Base-by-base conservation (phyloP, 176 grass and related monocot species). In the Bromus sterilis region DNA sequence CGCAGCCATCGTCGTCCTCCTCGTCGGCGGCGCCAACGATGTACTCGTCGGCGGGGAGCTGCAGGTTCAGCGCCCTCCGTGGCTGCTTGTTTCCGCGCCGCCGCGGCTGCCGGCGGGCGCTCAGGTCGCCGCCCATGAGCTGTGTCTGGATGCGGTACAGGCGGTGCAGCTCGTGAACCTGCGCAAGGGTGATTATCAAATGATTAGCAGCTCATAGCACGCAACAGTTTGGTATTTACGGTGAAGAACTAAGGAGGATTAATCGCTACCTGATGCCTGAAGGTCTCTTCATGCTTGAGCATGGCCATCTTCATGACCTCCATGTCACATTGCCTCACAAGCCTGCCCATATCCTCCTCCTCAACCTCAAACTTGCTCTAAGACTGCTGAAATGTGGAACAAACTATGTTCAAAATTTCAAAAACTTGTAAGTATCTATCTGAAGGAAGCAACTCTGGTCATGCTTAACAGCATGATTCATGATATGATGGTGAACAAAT, bases 301-400 rank as follows among this genome's bases (percentile, higher is more conserved):
- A 94, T 87, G 80, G 92, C 89, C 92, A 94, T 85, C 89, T 91
- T 94, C 92, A 91, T 94, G 63, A 91, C 72, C 42, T 94, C 92
- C 80, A 91, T 89, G 71, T 94, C 92, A 71, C 92, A 79, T 69
- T 87, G 92, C 83, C 72, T 89, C 77, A 87, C 73, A 21, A 88
- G 82, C 83, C 89, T 85, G n/a, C 89, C 86, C 92, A 89, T 73
- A 3, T 46, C n/a, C n/a, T n/a, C n/a, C 41, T 89, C 48, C 58
- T 75, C 85, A 94, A 78, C 28, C 5, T 77, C 48, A 11, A 62
- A 24, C 5, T 78, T 65, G 26, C 35, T 56, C 57, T 9, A 62
- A 83, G 9, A 40, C 44, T 46, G 25, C 20, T 51, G 51, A 61
- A 78, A 78, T 53, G 31, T 75, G 58, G 23, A 53, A 65, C 11